Evolutionary conservation across 2,329 filamentous ascomycete genomes (phyloP).

Genomic region (Colletotrichum kahawae): DNA sequence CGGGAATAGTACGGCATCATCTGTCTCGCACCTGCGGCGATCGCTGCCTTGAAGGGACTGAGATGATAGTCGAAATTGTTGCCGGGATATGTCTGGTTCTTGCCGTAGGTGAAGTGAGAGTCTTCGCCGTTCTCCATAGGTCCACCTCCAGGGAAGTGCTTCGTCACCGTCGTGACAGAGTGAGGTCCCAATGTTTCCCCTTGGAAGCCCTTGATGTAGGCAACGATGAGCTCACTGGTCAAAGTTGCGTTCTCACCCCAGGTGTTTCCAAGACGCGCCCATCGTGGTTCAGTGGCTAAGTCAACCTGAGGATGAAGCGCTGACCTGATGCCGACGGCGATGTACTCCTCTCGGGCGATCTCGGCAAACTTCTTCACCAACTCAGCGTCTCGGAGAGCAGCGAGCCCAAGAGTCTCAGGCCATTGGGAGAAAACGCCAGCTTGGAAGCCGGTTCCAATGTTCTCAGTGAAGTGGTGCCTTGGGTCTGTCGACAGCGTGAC

Average conservation of each 20-base stretch:
- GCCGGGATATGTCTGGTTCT: constrained; percentile 56
- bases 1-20: constrained; percentile 59
- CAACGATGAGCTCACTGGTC: constrained; percentile 39
- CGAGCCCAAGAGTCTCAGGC: constrained; percentile 56
- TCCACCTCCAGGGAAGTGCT: constrained; percentile 59
- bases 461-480: constrained; percentile 48
- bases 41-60: constrained; percentile 54
- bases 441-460: constrained; percentile 45
- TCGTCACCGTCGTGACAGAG: constrained; percentile 53
- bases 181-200: constrained; percentile 45
- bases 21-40: constrained; percentile 52
- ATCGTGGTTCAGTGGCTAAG: constrained; percentile 55
- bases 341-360: constrained; percentile 51
- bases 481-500: constrained; percentile 54
- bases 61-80: constrained; percentile 55
- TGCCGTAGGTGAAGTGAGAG: constrained; percentile 57
- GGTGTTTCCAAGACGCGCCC: constrained; percentile 49
- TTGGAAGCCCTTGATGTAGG: constrained; percentile 54
- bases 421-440: constrained; percentile 53
- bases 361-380: constrained; percentile 52
- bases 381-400: constrained; percentile 48
- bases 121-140: constrained; percentile 55
- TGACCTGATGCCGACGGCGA: constrained; percentile 45
- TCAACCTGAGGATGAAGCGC: constrained; percentile 57
- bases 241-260: constrained; percentile 55